Conservation (phyloP, 371 early-diverging fungal species). For the Syncephalastrum racemosum region DNA sequence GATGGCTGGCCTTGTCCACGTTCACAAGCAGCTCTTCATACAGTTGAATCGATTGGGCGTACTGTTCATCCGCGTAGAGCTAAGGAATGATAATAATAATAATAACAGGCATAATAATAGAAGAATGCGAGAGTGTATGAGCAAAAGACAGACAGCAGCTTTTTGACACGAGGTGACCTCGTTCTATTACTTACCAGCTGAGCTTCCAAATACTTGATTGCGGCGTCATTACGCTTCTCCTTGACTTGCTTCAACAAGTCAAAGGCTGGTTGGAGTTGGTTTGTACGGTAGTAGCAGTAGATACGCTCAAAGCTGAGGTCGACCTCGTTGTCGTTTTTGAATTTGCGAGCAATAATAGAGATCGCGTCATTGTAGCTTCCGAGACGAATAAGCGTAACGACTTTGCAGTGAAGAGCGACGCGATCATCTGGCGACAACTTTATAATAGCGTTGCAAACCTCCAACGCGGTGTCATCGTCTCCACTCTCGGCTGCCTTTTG, state of each 20-base stretch:
- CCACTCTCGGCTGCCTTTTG: slow-evolving; percentile 29
- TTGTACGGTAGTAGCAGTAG: slow-evolving; percentile 74
- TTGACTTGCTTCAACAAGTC: slow-evolving; percentile 42
- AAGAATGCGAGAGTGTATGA: neutral
- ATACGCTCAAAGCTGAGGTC: slow-evolving; percentile 64
- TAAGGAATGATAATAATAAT: no score
- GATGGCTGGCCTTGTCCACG: slow-evolving; percentile 32
- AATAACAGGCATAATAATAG: neutral
- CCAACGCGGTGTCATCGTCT: slow-evolving; percentile 37
- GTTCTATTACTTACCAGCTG: slow-evolving; percentile 58
- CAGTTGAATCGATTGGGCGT: slow-evolving; percentile 37
- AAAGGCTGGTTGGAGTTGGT: slow-evolving; percentile 58
- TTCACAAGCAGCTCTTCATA: slow-evolving; percentile 50
- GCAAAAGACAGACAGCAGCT: neutral
- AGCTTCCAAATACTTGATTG: slow-evolving; percentile 58
- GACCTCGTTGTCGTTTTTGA: slow-evolving; percentile 32
- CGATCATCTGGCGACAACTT: slow-evolving; percentile 48
- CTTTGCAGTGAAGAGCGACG: slow-evolving; percentile 61
- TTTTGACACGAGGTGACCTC: neutral
- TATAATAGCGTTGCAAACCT: slow-evolving; percentile 47
- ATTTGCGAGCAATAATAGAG: slow-evolving; percentile 47
- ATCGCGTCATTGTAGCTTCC: slow-evolving; percentile 69
- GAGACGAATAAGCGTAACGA: slow-evolving; percentile 69
- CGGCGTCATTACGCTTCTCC: slow-evolving; percentile 26
- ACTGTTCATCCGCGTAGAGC: slow-evolving; percentile 51